phyloP scores from a whole-genome alignment of 176 grass and related monocot species.

The Oryza longistaminata region DNA sequence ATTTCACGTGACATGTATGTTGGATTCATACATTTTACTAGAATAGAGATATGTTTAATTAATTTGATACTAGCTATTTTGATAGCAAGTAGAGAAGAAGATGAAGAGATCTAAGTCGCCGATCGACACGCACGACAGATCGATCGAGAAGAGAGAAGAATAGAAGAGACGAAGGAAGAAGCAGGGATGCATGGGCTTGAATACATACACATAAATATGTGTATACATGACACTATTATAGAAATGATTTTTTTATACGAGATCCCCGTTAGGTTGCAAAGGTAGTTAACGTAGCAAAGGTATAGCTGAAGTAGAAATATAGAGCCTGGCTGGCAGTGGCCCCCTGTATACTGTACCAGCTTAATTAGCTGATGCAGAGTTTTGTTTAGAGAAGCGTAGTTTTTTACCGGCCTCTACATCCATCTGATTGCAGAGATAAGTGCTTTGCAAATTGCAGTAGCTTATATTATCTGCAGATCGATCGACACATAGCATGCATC shows the following conservation, averaged over 20 bases:
- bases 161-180: neutral
- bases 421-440: neutral
- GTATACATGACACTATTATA: too few relatives aligned
- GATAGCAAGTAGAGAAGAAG: neutral
- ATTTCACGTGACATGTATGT: neutral
- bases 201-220: neutral
- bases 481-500: neutral
- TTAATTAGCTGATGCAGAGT: neutral
- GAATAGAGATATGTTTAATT: neutral
- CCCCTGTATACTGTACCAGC: too few relatives aligned
- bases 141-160: neutral
- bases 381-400: too few relatives aligned
- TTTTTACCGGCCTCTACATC: too few relatives aligned
- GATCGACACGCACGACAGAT: neutral
- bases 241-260: too few relatives aligned
- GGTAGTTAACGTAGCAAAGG: too few relatives aligned
- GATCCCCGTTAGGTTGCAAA: too few relatives aligned
- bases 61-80: neutral
- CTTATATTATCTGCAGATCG: too few relatives aligned
- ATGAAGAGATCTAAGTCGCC: neutral
- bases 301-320: too few relatives aligned
- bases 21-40: neutral
- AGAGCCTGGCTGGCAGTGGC: too few relatives aligned
- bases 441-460: neutral
- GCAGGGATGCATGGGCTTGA: neutral